Base-by-base conservation (phyloP, 2,329 filamentous ascomycete genomes). In the Stagonosporopsis rhizophila region DNA sequence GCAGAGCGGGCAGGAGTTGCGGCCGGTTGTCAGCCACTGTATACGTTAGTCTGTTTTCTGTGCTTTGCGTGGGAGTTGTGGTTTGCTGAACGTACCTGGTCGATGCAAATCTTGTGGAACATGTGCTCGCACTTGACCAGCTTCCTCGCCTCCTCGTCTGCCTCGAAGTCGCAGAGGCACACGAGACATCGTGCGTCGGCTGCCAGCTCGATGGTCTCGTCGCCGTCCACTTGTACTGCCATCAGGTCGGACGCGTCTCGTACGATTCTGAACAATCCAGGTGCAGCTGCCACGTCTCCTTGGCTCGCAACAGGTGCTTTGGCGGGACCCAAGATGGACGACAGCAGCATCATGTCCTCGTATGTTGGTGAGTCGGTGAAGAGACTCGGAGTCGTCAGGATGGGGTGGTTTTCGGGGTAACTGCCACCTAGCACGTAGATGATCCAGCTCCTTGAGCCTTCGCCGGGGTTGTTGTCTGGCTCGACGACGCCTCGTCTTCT, bases 361-460 rank as follows among this genome's bases (percentile, higher is more conserved):
- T 90, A 89, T 1, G 87, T 89, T 2, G 87, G 87, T 47, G 87
- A 86, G 74, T 89, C 87, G 17, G 87, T 89, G 70, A 89, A 89
- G 11, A 90, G 78, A 63, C 86, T 89, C 12, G 87, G 87, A 19
- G 87, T 88, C 7, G 87, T 87, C 59, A 89, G 83, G 20, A 88
- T 87, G 20, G 87, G 87, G 69, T 89, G 87, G 62, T 89, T 88
- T 64, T 89, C 87, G 1, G 87, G 87, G 49, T 89, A 84, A 62
- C 87, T 89, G 38, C 87, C 87, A 40, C 87, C 87, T 47, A 90
- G 83, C 8, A 90, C 87, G 68, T 90, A 90, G 49, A 90, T 89
- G 65, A 90, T 83, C 87, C 87, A 90, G 73, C 86, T 89, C 62
- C 87, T 79, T 51, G 85, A 85, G 41, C 81, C 79, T 46, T 80